These are phyloP conservation scores for Penicillium sp. DNA, from an alignment of 2,329 filamentous ascomycete species.

Conservation along the genomic window DNA sequence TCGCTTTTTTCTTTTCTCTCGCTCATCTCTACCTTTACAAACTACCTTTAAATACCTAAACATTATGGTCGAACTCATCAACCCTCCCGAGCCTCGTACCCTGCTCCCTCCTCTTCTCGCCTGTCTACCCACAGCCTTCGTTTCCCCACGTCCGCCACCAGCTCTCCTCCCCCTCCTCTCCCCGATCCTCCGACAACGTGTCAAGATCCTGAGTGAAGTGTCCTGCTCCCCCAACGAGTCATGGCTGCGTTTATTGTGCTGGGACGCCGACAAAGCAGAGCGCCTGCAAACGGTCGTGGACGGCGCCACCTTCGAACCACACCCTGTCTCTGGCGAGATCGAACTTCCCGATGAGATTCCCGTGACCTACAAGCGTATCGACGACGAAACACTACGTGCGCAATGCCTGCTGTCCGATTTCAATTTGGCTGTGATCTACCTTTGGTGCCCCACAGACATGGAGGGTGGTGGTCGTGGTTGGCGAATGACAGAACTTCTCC, in stretches of 20 bases:
- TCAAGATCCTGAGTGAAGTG: slow-evolving; percentile 55
- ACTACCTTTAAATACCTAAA: not conserved
- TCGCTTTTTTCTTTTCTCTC: not conserved
- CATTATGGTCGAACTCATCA: slow-evolving; percentile 55
- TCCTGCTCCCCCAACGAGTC: slow-evolving; percentile 46
- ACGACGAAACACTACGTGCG: slow-evolving; percentile 62
- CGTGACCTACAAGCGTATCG: slow-evolving; percentile 58
- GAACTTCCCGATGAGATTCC: slow-evolving; percentile 59
- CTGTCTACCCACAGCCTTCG: slow-evolving; percentile 61
- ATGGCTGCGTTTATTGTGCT: slow-evolving; percentile 62
- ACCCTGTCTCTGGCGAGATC: slow-evolving; percentile 65
- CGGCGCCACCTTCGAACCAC: slow-evolving; percentile 58
- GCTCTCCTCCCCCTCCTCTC: slow-evolving; percentile 61
- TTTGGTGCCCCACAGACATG: slow-evolving; percentile 62
- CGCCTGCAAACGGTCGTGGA: slow-evolving; percentile 55
- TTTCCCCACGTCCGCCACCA: slow-evolving; percentile 59
- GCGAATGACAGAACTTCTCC: slow-evolving; percentile 60
- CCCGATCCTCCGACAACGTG: slow-evolving; percentile 62
- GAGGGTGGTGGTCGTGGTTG: slow-evolving; percentile 55
- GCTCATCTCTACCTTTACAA: not conserved
- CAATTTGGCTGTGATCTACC: slow-evolving; percentile 55
- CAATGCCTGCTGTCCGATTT: slow-evolving; percentile 56
- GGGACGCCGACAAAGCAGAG: slow-evolving; percentile 55
- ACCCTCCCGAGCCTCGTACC: slow-evolving; percentile 55
- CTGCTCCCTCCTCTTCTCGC: slow-evolving; percentile 64